Percentiles rank a stretch among this genome's conserved stretches.
Conservation (phyloP, 768 basidiomycete genomes). For the Collybiopsis luxurians region DNA sequence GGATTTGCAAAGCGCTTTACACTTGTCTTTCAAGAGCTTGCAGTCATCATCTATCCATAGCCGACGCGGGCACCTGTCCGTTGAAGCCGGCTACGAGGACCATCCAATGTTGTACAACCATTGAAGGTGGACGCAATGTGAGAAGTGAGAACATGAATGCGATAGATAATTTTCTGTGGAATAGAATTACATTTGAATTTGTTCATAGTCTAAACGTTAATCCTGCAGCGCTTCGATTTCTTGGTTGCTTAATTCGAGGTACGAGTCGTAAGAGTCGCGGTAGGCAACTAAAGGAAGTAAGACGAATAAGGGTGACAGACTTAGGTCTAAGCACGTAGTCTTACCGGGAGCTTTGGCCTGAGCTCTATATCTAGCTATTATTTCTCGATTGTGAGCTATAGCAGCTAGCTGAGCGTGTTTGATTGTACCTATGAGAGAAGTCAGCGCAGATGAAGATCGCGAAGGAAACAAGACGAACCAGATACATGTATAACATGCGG, state of each 20-base stretch:
- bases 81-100: too few relatives aligned
- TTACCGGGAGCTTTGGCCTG: conserved; percentile 50
- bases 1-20: too few relatives aligned
- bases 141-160: too few relatives aligned
- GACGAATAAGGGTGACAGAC: neutral
- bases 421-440: conserved; percentile 63
- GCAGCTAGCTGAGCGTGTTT: conserved; percentile 81
- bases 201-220: too few relatives aligned
- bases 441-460: neutral
- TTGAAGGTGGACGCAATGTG: too few relatives aligned
- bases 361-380: conserved; percentile 66
- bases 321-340: too few relatives aligned
- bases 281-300: conserved; percentile 40
- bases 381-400: conserved; percentile 67
- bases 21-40: too few relatives aligned
- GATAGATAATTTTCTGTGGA: too few relatives aligned
- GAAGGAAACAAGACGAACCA: conserved; percentile 43
- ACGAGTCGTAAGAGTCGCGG: conserved; percentile 58
- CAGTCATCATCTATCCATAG: too few relatives aligned
- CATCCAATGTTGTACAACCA: too few relatives aligned
- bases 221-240: conserved; percentile 72
- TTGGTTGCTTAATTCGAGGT: conserved; percentile 50
- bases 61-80: too few relatives aligned
- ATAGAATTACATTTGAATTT: too few relatives aligned
- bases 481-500: conserved; percentile 82